A percentile compares a stretch with the other conserved stretches of the same genome.
phyloP scores from a whole-genome alignment of 192 early-diverging fungal genomes.

The Backusella westeae region DNA sequence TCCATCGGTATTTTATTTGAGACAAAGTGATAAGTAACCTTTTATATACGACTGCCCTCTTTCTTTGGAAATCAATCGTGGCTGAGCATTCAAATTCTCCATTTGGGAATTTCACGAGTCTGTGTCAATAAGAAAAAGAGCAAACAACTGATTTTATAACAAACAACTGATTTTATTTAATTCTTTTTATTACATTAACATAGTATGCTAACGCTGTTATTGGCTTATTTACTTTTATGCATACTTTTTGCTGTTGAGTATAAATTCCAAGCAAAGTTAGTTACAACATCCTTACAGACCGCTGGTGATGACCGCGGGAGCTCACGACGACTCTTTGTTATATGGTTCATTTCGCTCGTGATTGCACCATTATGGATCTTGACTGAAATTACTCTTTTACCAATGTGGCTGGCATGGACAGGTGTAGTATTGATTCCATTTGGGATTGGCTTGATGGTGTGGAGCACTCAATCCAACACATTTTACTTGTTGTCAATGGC shows the following conservation, averaged over 20 bases:
- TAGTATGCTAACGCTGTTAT: not conserved
- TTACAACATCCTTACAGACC: slow-evolving; percentile 14
- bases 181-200: not conserved
- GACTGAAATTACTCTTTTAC: not conserved
- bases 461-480: slow-evolving; percentile 27
- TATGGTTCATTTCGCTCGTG: slow-evolving; percentile 5
- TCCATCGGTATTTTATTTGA: slow-evolving; percentile 1
- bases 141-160: not conserved
- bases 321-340: slow-evolving; percentile 12
- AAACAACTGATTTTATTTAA: not conserved
- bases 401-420: slow-evolving; percentile 19
- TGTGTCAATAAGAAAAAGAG: not conserved
- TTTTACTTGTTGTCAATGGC: slow-evolving; percentile 30
- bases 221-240: slow-evolving; percentile 2
- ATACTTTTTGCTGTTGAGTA: not conserved
- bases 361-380: slow-evolving; percentile 7
- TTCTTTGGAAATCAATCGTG: not conserved
- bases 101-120: not conserved
- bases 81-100: not conserved
- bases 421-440: slow-evolving; percentile 28
- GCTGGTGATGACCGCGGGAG: slow-evolving; percentile 32
- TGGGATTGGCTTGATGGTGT: slow-evolving; percentile 20
- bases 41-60: not conserved
- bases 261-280: not conserved
- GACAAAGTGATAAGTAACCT: not conserved